phyloP scores from a whole-genome alignment of 257 asterid species.

The Vinca minor region DNA sequence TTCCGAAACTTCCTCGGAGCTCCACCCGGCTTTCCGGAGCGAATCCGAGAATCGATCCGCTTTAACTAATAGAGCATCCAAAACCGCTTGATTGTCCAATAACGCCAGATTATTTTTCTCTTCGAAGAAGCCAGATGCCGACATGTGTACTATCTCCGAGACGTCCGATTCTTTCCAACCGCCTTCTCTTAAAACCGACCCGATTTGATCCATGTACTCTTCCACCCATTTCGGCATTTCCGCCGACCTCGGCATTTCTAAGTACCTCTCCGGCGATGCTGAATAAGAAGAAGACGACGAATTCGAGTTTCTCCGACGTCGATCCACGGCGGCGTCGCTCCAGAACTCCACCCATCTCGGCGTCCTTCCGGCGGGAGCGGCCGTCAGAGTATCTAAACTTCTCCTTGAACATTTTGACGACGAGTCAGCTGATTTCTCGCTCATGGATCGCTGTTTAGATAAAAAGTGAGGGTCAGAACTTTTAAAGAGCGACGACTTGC shows the following conservation, averaged over 20 bases:
- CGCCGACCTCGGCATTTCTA: constrained; percentile 58
- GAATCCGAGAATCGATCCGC: constrained; percentile 86
- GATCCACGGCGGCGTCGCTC: constrained; percentile 87
- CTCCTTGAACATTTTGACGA: constrained; percentile 41
- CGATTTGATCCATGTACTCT: constrained; percentile 62
- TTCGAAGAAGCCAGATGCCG: constrained; percentile 82
- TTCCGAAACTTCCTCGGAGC: constrained; percentile 90
- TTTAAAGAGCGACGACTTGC: constrained; percentile 50
- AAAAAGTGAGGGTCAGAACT: constrained; percentile 24
- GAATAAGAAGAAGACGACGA: constrained; percentile 45
- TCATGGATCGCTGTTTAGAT: constrained; percentile 36
- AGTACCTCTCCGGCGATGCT: constrained; percentile 73
- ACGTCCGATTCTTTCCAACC: constrained; percentile 98
- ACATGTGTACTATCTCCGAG: constrained; percentile 58
- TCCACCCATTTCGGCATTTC: constrained; percentile 82
- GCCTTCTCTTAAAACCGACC: constrained; percentile 67
- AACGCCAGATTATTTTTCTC: constrained; percentile 80
- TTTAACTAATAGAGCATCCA: constrained; percentile 75
- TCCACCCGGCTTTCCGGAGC: constrained; percentile 88
- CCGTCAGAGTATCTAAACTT: constrained; percentile 38
- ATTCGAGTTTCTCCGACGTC: constrained; percentile 63
- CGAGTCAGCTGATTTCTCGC: constrained; percentile 41
- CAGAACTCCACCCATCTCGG: constrained; percentile 99
- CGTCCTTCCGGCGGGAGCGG: constrained; percentile 35
- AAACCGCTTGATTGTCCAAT: constrained; percentile 68